Evolutionary conservation across 1,284 basidiomycete genomes (phyloP), one percentile per base, ranked within the genome.

Genomic region (Anthracocystis walkeri): DNA sequence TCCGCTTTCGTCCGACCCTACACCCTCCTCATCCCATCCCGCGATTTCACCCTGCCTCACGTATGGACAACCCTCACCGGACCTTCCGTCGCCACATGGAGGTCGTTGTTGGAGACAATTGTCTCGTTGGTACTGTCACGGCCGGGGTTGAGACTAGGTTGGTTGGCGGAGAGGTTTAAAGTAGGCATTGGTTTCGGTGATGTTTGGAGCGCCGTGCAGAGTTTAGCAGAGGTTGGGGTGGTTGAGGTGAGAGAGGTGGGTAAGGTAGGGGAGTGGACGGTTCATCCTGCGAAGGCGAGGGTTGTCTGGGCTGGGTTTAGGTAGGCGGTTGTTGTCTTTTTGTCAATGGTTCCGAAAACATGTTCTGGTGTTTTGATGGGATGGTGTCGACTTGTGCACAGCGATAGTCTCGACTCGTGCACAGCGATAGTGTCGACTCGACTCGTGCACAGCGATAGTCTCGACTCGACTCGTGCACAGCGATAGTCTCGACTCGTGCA

Each of bases 31-130:
- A 10, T 64, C 35, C 59, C 65, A 18, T 33, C 25, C 4, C 21
- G 31, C 25, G 7, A 5, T 0, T 29, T n/a, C 21, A 31, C 56
- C 0, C 38, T 75, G 0, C 72, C 72, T 16, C 72, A 69, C 42
- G 48, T 63, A 16, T 75, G 66, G 66, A 63, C 63, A 0, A 63
- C 72, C 1, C 66, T 75, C 41, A 46, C 42, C 58, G 16, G 4
- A 2, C 42, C 55, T 11, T 48, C 50, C 6, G 18, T 16, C 11
- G 2, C 18, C 1, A 18, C 20, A 11, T 76, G 68, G 74, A 14
- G 57, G 2, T 3, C 38, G 5, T 41, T 65, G 10, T 56, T 76
- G 4, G 62, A 68, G 7, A 51, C 56, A 1, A 1, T 68, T 18
- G 49, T 64, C 0, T 35, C 45, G 8, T 20, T 58, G 6, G 33